Base-by-base conservation (phyloP, 2,329 filamentous ascomycete species). In the Neopestalotiopsis clavispora region DNA sequence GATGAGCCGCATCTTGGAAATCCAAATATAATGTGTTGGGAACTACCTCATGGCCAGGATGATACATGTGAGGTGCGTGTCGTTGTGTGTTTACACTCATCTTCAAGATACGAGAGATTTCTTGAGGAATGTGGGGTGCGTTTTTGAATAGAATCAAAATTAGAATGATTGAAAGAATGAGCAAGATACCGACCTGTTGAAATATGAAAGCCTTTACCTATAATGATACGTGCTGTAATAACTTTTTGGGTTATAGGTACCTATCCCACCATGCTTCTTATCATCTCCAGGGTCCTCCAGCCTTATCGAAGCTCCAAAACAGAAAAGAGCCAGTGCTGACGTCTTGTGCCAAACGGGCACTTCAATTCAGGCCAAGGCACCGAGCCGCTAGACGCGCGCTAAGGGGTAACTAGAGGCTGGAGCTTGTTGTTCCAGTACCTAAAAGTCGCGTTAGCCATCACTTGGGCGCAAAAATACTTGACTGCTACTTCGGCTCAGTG, bases 361-460 rank as follows among this genome's bases (percentile, higher is more conserved):
- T 28, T 28, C 12, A 14, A 30, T 5, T 7, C 20, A 23, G 20
- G 57, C 23, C 20, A 59, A 59, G 49, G 49, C 20, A 56, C 13
- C 23, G 57, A 38, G 30, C 59, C 59, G 59, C 59, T 62, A 38
- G 34, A 62, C 30, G 32, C 30, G 59, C 59, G 30, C 32, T 62
- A 38, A 10, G 32, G 23, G 23, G 4, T 4, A 14, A 10, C 9
- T 59, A 9, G 20, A 58, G 49, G 14, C 56, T 58, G 56, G 28
- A 59, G 57, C 57, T 30, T 59, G 20, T 30, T 38, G 17, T 30
- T 34, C 30, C 23, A 28, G 57, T 52, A 52, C 17, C 17, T n/a
- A 4, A 7, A 23, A 20, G 45, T 52, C 20, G 14, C 45, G n/a
- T 7, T 52, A 17, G 4, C 6, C 14, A 5, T 17, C 45, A 52